Evolutionary conservation across 2,329 filamentous ascomycete species (phyloP), one percentile per base, ranked within the genome.

Genomic region (Epichloe brachyelytri): DNA sequence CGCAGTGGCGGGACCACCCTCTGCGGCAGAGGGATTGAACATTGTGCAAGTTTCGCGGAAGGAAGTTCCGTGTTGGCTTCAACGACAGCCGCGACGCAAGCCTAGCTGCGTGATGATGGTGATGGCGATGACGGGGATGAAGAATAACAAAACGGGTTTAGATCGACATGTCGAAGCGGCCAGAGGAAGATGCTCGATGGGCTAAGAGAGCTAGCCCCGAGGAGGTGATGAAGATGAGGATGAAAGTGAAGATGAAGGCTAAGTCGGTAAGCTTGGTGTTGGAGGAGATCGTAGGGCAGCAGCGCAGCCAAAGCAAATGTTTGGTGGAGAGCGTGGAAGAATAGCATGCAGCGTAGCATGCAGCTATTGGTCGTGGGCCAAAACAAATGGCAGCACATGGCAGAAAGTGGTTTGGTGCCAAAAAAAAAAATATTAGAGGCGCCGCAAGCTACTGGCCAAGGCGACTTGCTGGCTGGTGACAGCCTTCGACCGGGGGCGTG

Each of bases 1-100:
- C 49, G 76, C 74, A 56, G 71, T 77, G 58, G 75, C 73, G 33
- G 77, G 73, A 58, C 75, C 74, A 59, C 73, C 72, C 56, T 75
- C 71, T 57, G 71, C 70, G 55, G 68, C 63, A 45, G 76, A 69
- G 45, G 79, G 72, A 50, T 78, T 79, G 67, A 84, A 84, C 80
- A 84, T 83, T 36, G 63, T 61, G 33, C 39, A 38, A 11, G 44
- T 20, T 12, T 46, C 33, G 33, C 3, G 15, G 40, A 56, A 41
- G 19, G 30, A 47, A 15, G 30, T 11, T 30, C 30, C 10, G 30
- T 30, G 30, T 41, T 17, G 33, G 39, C 36, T 53, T 49, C 19
- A 46, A 48, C 43, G 47, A 19, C 4, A 30, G 37, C 40, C 43
- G 51, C 51, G n/a, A 52, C 33, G n/a, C 20, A 39, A 34, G 51